Evolutionary conservation across 805 yeast species (phyloP).

Genomic region (Ogataea populi-albae): DNA sequence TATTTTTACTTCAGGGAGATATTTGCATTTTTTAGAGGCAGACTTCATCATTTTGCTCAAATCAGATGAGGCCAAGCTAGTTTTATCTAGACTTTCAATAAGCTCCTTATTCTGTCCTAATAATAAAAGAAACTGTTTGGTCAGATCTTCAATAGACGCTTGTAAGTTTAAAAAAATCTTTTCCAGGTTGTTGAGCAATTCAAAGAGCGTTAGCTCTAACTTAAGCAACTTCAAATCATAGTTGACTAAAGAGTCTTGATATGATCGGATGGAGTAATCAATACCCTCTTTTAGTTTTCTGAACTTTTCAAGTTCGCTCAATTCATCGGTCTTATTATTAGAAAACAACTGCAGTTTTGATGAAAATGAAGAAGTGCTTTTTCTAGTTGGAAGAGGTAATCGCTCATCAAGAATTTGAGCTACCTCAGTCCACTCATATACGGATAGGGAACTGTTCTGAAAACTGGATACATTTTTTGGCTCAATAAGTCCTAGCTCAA

Average conservation of each 20-base stretch:
- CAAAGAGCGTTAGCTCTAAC: slow-evolving; percentile 14
- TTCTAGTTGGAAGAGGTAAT: slow-evolving; percentile 5
- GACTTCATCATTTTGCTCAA: slow-evolving; percentile 5
- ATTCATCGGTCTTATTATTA: slow-evolving; percentile 1
- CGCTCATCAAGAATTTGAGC: slow-evolving; percentile 10
- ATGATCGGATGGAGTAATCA: slow-evolving; percentile 4
- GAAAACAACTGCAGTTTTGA: slow-evolving; percentile 7
- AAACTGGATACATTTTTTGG: slow-evolving; percentile 17
- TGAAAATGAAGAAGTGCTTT: slow-evolving; percentile 3
- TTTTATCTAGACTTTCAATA: slow-evolving; percentile 1
- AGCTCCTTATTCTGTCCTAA: slow-evolving; percentile 10
- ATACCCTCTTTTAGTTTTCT: slow-evolving; percentile 9
- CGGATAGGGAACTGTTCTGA: slow-evolving; percentile 15
- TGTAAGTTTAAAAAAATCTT: slow-evolving; percentile 7
- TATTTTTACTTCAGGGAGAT: slow-evolving; percentile 3
- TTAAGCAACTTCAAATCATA: slow-evolving; percentile 10
- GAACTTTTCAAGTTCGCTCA: slow-evolving; percentile 6
- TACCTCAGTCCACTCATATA: slow-evolving; percentile 18
- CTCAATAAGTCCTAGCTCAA: slow-evolving; percentile 11
- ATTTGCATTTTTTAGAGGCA: slow-evolving; percentile 9
- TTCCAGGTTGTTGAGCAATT: slow-evolving; percentile 13
- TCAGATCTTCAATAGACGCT: slow-evolving; percentile 8
- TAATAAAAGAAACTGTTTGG: slow-evolving; percentile 7
- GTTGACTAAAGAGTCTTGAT: slow-evolving; percentile 5
- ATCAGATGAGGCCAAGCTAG: slow-evolving; percentile 5